Percentiles rank a stretch among this genome's conserved stretches.
phyloP scores from a whole-genome alignment of 2,329 filamentous ascomycete species.

The Cercospora citrullina region DNA sequence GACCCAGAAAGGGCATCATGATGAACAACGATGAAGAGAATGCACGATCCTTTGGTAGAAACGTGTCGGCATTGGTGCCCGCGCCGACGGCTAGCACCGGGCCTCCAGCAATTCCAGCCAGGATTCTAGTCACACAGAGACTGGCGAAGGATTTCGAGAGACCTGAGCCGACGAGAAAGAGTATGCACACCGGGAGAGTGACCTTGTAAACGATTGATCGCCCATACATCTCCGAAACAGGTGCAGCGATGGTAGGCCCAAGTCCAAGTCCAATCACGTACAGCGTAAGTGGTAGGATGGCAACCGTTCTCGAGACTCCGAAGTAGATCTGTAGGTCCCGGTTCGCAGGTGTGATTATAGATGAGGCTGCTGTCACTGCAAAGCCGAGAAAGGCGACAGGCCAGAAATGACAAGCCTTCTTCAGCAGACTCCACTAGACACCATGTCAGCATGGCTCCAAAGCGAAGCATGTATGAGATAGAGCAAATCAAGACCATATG shows the following conservation, averaged over 20 bases:
- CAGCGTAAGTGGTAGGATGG: constrained; percentile 57
- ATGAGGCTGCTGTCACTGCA: constrained; percentile 33
- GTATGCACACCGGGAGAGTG: constrained; percentile 38
- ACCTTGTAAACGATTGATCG: constrained; percentile 41
- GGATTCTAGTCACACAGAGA: constrained; percentile 41
- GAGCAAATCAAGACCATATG: not conserved
- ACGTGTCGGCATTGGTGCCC: constrained; percentile 46
- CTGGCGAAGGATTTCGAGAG: constrained; percentile 30
- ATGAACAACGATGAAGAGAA: constrained; percentile 41
- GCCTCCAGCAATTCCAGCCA: constrained; percentile 48
- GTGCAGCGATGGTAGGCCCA: constrained; percentile 58
- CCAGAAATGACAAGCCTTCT: constrained; percentile 23
- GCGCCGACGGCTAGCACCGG: constrained; percentile 45
- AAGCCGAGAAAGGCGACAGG: constrained; percentile 25
- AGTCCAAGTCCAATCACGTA: constrained; percentile 66
- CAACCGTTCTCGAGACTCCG: constrained; percentile 54
- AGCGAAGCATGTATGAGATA: not conserved
- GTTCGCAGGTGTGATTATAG: constrained; percentile 29
- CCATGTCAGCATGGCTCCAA: not conserved
- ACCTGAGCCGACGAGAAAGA: constrained; percentile 39
- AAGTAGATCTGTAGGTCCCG: constrained; percentile 46
- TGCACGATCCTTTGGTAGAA: constrained; percentile 38
- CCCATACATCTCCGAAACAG: constrained; percentile 39
- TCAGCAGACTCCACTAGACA: constrained; percentile 20
- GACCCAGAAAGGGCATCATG: constrained; percentile 45